Conservation (phyloP, 495 filamentous ascomycete species). For the Neurospora discreta region DNA sequence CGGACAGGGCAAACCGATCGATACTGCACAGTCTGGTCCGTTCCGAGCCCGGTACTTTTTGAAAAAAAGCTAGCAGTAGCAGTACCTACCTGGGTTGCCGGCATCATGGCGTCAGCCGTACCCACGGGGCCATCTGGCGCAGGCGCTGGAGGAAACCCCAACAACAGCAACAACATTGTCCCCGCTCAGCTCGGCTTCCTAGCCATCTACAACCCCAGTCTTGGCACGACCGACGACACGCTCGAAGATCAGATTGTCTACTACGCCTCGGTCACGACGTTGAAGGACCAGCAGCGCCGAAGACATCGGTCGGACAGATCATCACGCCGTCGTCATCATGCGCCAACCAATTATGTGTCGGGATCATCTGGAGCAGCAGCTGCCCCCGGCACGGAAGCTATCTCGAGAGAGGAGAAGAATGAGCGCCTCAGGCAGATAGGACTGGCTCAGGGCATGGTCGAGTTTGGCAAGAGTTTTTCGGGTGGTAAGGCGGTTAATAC, state of each 20-base stretch:
- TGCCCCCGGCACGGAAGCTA: slow-evolving; percentile 18
- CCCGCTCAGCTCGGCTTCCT: slow-evolving; percentile 83
- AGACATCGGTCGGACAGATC: neutral
- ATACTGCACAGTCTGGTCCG: neutral
- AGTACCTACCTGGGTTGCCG: neutral
- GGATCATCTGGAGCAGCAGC: neutral
- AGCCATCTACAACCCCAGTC: slow-evolving; percentile 84
- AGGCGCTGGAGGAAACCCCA: neutral
- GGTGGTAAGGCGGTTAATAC: slow-evolving; percentile 63
- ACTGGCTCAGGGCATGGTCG: slow-evolving; percentile 95
- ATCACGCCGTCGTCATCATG: neutral
- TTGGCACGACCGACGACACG: slow-evolving; percentile 82
- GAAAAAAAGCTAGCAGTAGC: neutral
- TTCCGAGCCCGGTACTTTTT: neutral
- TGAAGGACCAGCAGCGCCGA: slow-evolving; percentile 18
- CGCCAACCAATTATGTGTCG: neutral
- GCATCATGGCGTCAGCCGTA: neutral
- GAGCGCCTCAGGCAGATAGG: slow-evolving; percentile 84
- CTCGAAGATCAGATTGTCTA: slow-evolving; percentile 86
- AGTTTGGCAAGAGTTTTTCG: slow-evolving; percentile 83
- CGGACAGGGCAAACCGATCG: neutral
- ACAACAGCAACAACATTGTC: slow-evolving; percentile 24
- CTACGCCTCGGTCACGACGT: slow-evolving; percentile 57
- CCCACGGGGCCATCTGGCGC: neutral
- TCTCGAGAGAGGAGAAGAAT: slow-evolving; percentile 55